These are phyloP conservation scores for Pseudogymnoascus sp. DNA, from an alignment of 2,329 filamentous ascomycete species.

Conservation along the genomic window DNA sequence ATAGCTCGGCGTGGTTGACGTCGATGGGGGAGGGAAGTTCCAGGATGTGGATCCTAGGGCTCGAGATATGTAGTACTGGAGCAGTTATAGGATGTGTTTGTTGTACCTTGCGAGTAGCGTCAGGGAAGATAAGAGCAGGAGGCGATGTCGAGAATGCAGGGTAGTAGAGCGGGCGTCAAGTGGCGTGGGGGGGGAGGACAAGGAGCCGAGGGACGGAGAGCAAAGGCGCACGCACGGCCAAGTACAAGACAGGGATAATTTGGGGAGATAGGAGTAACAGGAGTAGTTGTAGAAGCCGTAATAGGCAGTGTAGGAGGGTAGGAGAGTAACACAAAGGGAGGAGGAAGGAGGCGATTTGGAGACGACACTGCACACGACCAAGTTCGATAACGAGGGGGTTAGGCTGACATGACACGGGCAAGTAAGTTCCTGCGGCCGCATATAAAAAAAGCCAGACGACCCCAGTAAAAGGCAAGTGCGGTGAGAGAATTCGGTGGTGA, in stretches of 20 bases:
- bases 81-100: neutral
- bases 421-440: neutral
- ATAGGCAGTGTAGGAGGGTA: neutral
- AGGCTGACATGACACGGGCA: neutral
- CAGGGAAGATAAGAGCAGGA: neutral
- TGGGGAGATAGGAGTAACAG: neutral
- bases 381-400: neutral
- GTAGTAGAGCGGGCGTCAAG: neutral
- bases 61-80: neutral
- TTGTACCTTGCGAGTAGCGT: constrained; percentile 1
- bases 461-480: neutral
- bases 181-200: neutral
- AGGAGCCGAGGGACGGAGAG: neutral
- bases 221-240: neutral
- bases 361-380: neutral
- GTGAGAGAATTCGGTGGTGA: neutral
- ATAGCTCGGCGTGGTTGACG: neutral
- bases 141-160: neutral
- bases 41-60: neutral
- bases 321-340: neutral
- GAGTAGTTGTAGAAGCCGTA: neutral
- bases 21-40: neutral
- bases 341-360: neutral
- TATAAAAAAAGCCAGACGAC: neutral
- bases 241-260: neutral